These are phyloP conservation scores for Tricholomella constricta DNA, from an alignment of 768 basidiomycete species.

Conservation along the genomic window DNA sequence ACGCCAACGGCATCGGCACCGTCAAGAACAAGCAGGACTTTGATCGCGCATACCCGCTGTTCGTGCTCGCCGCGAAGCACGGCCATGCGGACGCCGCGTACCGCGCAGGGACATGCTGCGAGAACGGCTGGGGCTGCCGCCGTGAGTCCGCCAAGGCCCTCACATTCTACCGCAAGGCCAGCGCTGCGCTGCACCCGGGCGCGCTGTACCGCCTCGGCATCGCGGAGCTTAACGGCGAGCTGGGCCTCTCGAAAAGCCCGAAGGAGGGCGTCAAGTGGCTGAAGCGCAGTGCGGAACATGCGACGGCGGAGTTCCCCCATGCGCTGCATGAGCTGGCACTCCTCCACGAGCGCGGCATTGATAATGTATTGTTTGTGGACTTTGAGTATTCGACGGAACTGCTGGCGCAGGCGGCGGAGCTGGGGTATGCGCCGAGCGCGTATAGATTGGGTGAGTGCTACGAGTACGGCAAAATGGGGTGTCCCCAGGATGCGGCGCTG, in stretches of 20 bases:
- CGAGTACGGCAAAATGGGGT: slow-evolving; percentile 98
- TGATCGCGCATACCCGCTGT: slow-evolving; percentile 94
- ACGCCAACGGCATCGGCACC: slow-evolving; percentile 97
- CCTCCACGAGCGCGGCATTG: slow-evolving; percentile 95
- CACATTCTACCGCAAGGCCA: slow-evolving; percentile 92
- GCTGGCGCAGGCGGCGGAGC: slow-evolving; percentile 91
- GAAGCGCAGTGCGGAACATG: slow-evolving; percentile 93
- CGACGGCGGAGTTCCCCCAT: slow-evolving; percentile 94
- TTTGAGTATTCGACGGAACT: slow-evolving; percentile 94
- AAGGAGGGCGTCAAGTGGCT: slow-evolving; percentile 99
- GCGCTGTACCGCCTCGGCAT: slow-evolving; percentile 97
- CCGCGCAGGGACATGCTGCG: slow-evolving; percentile 95
- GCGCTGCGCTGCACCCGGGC: slow-evolving; percentile 87
- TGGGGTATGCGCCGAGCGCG: slow-evolving; percentile 95
- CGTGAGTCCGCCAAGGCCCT: slow-evolving; percentile 90
- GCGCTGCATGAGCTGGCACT: slow-evolving; percentile 93
- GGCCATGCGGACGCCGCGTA: slow-evolving; percentile 95
- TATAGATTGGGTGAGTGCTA: slow-evolving; percentile 97
- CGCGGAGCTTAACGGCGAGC: slow-evolving; percentile 94
- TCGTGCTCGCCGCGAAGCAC: slow-evolving; percentile 95
- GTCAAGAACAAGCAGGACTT: slow-evolving; percentile 91
- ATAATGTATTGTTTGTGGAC: slow-evolving; percentile 97
- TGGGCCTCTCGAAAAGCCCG: slow-evolving; percentile 81
- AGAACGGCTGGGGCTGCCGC: slow-evolving; percentile 98
- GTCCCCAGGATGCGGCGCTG: slow-evolving; percentile 94